These are phyloP conservation scores for Thalassiosira livingstoniorum DNA, from an alignment of 352 stramenopile genomes.

Conservation along the genomic window DNA sequence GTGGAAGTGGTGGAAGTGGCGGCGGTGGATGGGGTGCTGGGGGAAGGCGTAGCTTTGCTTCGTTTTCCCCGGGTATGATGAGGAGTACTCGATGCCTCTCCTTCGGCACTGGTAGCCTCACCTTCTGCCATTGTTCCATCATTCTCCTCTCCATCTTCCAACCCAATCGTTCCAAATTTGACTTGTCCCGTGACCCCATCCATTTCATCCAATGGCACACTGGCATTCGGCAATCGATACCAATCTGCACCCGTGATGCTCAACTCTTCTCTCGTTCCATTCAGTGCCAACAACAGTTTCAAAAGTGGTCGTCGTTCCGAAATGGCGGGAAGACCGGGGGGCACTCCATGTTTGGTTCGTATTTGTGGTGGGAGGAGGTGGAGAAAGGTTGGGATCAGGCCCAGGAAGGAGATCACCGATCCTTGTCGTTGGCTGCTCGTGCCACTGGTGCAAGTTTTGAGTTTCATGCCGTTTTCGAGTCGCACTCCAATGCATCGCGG, in stretches of 20 bases:
- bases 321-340: constrained; percentile 74
- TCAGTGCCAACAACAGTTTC: constrained; percentile 77
- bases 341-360: constrained; percentile 72
- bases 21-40: constrained; percentile 6
- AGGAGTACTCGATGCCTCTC: constrained; percentile 8
- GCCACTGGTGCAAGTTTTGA: constrained; percentile 47
- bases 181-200: constrained; percentile 66
- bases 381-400: constrained; percentile 83
- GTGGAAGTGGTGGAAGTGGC: constrained; percentile 7
- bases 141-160: constrained; percentile 31
- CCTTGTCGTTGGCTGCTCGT: constrained; percentile 14
- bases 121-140: constrained; percentile 29
- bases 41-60: constrained; percentile 41
- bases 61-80: constrained; percentile 40
- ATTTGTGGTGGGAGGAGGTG: constrained; percentile 70
- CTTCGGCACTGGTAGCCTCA: constrained; percentile 27
- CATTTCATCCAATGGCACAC: constrained; percentile 72
- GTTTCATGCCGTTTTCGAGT: constrained; percentile 68
- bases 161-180: constrained; percentile 73
- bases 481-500: constrained; percentile 73
- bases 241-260: constrained; percentile 82
- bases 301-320: constrained; percentile 78
- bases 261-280: constrained; percentile 76
- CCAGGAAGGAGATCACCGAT: constrained; percentile 74
- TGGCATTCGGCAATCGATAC: constrained; percentile 77